Percentiles rank a stretch among this genome's conserved stretches.
These are phyloP conservation scores for Eucalyptus sp. DNA, from an alignment of 345 rosid genomes.

Conservation along the genomic window DNA sequence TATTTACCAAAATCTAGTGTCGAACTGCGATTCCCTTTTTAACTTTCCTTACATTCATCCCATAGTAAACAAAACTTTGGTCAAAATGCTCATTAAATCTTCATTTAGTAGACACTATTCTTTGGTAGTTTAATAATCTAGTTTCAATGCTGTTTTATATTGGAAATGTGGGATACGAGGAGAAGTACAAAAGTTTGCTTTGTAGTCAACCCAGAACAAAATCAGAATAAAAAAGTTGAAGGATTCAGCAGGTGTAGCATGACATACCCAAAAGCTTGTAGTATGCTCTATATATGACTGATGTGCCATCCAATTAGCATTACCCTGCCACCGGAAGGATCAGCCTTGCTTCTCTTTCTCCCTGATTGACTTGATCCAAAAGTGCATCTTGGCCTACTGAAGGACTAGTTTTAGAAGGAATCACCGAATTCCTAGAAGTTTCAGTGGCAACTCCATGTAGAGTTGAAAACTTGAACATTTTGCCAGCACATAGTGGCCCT, in stretches of 20 bases:
- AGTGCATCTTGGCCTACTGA: constrained; percentile 2
- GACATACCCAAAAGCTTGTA: constrained; percentile 83
- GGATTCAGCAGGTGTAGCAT: not conserved
- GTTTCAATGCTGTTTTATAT: not conserved
- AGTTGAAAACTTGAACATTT: constrained; percentile 4
- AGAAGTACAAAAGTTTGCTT: not conserved
- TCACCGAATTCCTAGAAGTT: constrained; percentile 1
- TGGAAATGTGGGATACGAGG: not conserved
- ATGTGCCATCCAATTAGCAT: constrained; percentile 97
- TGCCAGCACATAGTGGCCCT: constrained; percentile 38
- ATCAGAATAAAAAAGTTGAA: not conserved
- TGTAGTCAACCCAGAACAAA: not conserved
- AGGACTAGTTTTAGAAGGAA: constrained; percentile 17
- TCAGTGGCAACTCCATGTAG: constrained; percentile 15
- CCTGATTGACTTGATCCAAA: constrained; percentile 8
- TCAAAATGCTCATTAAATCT: not conserved
- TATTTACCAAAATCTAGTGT: not conserved
- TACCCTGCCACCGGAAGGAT: constrained; percentile 48
- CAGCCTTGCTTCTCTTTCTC: constrained; percentile 20
- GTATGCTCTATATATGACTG: constrained; percentile 89
- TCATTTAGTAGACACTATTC: not conserved
- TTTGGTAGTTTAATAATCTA: not conserved
- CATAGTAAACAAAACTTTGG: not conserved
- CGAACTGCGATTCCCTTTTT: not conserved
- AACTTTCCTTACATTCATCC: not conserved